These are phyloP conservation scores for Colletotrichum costaricense DNA, from an alignment of 2,329 filamentous ascomycete species.

Conservation along the genomic window DNA sequence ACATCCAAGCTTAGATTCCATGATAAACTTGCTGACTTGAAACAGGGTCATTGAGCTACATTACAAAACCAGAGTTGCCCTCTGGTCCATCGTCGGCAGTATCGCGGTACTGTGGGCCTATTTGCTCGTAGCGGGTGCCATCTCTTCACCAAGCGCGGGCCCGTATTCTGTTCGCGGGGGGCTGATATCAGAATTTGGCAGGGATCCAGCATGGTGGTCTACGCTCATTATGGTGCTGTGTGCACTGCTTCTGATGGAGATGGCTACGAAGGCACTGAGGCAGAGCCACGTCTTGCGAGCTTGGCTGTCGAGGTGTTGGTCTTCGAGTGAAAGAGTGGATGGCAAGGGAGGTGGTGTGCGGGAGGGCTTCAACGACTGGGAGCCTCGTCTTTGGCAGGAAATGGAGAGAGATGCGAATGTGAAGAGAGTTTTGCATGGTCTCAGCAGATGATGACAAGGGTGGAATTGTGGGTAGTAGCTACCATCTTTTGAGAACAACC, in stretches of 20 bases:
- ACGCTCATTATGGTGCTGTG: not conserved
- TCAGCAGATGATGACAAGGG: not conserved
- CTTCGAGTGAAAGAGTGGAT: slow-evolving; percentile 59
- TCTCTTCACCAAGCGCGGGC: not conserved
- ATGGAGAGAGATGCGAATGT: slow-evolving; percentile 60
- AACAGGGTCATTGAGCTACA: not conserved
- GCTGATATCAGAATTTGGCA: not conserved
- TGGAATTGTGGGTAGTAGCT: not conserved
- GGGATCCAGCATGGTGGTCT: not conserved
- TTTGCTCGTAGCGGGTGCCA: not conserved
- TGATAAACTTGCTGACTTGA: not conserved
- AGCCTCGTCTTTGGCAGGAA: slow-evolving; percentile 68
- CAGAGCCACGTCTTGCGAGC: slow-evolving; percentile 13
- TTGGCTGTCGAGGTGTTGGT: slow-evolving; percentile 46
- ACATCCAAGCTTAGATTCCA: too few species aligned
- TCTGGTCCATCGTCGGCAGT: not conserved
- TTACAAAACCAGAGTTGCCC: not conserved
- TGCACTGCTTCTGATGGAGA: not conserved
- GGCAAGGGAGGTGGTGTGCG: slow-evolving; percentile 39
- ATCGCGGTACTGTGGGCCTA: not conserved
- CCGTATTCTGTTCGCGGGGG: not conserved
- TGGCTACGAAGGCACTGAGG: not conserved
- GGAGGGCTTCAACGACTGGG: slow-evolving; percentile 57
- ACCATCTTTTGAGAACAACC: too few species aligned
- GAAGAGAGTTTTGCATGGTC: not conserved